Evolutionary conservation across 805 yeast genomes (phyloP), one percentile per base, ranked within the genome.

Genomic region (Candida ortonii): DNA sequence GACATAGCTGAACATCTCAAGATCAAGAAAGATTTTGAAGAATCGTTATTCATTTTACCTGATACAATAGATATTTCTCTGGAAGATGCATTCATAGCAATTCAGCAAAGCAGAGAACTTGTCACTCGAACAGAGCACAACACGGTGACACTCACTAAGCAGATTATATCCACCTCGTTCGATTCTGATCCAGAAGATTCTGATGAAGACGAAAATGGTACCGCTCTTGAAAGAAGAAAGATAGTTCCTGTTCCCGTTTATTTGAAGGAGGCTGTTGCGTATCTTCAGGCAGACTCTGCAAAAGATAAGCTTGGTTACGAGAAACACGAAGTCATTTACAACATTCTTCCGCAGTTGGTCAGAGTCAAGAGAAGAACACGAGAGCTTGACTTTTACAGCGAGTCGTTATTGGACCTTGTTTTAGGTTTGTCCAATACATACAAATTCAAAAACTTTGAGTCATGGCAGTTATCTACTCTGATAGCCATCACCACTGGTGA

Each of bases 231-330:
- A 1, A 48, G 59, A 10, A 51, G 54, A 6, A 54, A 56, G 2
- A 60, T 53, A 5, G 63, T 75, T 0, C 52, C 68, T 0, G 56
- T 62, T 2, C 88, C 87, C 0, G 67, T 85, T 2, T 90, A 86
- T 48, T 59, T 90, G 24, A 80, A 83, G 44, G 95, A 87, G 41
- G 61, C 89, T 14, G 49, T 86, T 4, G 58, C 63, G 10, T 83
- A 80, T 46, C 63, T 83, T 12, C 61, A 63, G 8, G 64, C 68
- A 0, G 71, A 71, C 18, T 53, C 62, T 2, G 59, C 65, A 4
- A 66, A 65, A 13, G 69, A 68, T 28, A 57, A 65, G 3, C 67
- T 61, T 29, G 77, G 69, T 10, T 76, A 51, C 46, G 79, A 66
- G 44, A 74, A 64, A 64, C 76, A 48, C 41, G 64, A 47, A 46